Evolutionary conservation across 2,329 filamentous ascomycete species (phyloP).

Genomic region (Grosmannia penicillata): DNA sequence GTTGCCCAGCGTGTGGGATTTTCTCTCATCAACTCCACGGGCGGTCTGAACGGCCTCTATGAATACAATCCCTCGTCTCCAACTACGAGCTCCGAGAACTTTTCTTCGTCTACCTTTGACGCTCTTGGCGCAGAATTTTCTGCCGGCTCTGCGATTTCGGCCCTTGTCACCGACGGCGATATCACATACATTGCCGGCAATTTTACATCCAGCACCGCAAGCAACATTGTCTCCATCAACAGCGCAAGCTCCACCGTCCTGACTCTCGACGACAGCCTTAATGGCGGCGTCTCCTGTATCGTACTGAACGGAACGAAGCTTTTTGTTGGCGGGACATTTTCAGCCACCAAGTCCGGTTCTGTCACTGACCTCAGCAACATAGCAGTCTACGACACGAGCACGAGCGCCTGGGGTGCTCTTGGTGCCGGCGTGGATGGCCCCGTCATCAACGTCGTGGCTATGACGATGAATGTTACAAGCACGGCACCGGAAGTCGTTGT

Average conservation of each 20-base stretch:
- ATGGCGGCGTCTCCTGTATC: constrained; percentile 62
- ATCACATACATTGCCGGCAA: constrained; percentile 69
- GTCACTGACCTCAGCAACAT: constrained; percentile 57
- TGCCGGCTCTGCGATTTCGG: constrained; percentile 50
- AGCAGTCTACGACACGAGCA: constrained; percentile 56
- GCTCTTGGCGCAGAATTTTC: constrained; percentile 58
- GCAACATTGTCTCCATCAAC: constrained; percentile 65
- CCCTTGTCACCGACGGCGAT: constrained; percentile 50
- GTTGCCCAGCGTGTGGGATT: constrained; percentile 88
- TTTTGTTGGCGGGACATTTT: constrained; percentile 79
- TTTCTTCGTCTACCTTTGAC: constrained; percentile 61
- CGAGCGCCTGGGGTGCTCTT: constrained; percentile 60
- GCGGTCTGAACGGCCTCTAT: constrained; percentile 76
- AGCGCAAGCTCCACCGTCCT: constrained; percentile 46
- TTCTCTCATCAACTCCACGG: constrained; percentile 55
- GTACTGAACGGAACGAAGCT: constrained; percentile 50
- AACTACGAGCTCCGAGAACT: constrained; percentile 42
- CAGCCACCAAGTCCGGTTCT: constrained; percentile 48
- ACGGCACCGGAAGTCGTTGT: constrained; percentile 58
- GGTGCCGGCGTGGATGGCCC: constrained; percentile 75
- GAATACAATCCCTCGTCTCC: constrained; percentile 62
- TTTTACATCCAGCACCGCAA: constrained; percentile 53
- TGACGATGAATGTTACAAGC: constrained; percentile 63
- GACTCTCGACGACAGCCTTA: constrained; percentile 56
- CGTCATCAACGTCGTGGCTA: constrained; percentile 59